phyloP scores from a whole-genome alignment of 73 alveolate species.

The Symbiodinium pilosum region DNA sequence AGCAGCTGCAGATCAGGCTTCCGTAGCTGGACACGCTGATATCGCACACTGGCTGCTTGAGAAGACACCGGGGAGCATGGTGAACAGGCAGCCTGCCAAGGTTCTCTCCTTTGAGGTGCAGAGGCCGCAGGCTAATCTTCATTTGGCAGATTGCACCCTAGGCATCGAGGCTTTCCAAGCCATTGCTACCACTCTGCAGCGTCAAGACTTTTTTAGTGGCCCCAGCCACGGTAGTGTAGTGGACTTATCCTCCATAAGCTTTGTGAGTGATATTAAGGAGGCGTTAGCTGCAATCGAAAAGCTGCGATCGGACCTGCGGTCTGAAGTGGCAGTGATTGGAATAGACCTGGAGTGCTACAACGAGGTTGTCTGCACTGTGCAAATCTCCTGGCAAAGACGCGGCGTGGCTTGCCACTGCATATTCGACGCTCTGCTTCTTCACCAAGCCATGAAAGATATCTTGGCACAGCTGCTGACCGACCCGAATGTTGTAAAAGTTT shows the following conservation, averaged over 20 bases:
- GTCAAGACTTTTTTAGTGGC: not conserved
- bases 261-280: not conserved
- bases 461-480: not conserved
- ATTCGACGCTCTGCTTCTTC: not conserved
- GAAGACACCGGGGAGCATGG: not conserved
- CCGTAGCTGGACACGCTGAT: not conserved
- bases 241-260: not conserved
- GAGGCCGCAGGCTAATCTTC: not conserved
- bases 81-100: not conserved
- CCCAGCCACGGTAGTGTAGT: not conserved
- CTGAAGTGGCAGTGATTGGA: not conserved
- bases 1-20: not conserved
- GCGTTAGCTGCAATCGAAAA: not conserved
- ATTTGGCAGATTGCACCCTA: too few species aligned
- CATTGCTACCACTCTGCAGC: not conserved
- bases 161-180: not conserved
- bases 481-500: slow-evolving; percentile 95
- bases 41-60: not conserved
- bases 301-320: not conserved
- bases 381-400: not conserved
- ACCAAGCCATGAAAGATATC: not conserved
- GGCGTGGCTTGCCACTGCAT: not conserved
- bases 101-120: not conserved
- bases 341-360: slow-evolving; percentile 20
- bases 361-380: slow-evolving; percentile 14